A percentile compares a stretch with the other conserved stretches of the same genome.
Conservation (phyloP, 768 basidiomycete genomes). For the Roridomyces roridus region DNA sequence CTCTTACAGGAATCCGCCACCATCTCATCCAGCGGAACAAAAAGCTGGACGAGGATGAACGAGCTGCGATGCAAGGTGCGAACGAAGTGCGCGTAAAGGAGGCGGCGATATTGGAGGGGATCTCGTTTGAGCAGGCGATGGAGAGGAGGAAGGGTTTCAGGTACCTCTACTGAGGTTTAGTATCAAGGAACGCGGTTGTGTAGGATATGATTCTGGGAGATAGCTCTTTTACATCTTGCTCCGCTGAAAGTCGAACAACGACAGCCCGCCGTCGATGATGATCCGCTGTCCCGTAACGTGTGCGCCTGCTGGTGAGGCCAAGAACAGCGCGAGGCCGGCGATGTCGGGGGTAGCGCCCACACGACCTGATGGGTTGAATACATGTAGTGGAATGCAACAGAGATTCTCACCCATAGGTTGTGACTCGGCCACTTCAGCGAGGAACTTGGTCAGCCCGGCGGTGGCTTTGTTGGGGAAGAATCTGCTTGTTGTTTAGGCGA, state of each 20-base stretch:
- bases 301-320: slow-evolving; percentile 72
- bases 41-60: slow-evolving; percentile 55
- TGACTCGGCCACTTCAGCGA: slow-evolving; percentile 55
- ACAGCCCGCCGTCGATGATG: slow-evolving; percentile 71
- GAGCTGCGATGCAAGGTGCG: slow-evolving; percentile 47
- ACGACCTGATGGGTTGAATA: slow-evolving; percentile 52
- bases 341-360: slow-evolving; percentile 69
- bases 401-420: slow-evolving; percentile 75
- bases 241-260: too few relatives aligned
- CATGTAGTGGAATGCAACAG: too few relatives aligned
- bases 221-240: too few relatives aligned
- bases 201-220: too few relatives aligned
- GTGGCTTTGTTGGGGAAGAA: slow-evolving; percentile 90
- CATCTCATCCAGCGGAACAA: slow-evolving; percentile 59
- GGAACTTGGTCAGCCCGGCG: slow-evolving; percentile 62
- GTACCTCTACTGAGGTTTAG: slow-evolving; percentile 41
- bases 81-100: slow-evolving; percentile 58
- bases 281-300: slow-evolving; percentile 80
- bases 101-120: slow-evolving; percentile 63
- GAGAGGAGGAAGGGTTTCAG: slow-evolving; percentile 62
- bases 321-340: slow-evolving; percentile 73
- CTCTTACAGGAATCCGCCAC: slow-evolving; percentile 43
- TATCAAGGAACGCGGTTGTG: too few relatives aligned
- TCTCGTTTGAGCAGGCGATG: slow-evolving; percentile 65
- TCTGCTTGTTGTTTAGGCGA: slow-evolving; percentile 35